Evolutionary conservation across 805 yeast genomes (phyloP).

Genomic region (Candida maltosa): DNA sequence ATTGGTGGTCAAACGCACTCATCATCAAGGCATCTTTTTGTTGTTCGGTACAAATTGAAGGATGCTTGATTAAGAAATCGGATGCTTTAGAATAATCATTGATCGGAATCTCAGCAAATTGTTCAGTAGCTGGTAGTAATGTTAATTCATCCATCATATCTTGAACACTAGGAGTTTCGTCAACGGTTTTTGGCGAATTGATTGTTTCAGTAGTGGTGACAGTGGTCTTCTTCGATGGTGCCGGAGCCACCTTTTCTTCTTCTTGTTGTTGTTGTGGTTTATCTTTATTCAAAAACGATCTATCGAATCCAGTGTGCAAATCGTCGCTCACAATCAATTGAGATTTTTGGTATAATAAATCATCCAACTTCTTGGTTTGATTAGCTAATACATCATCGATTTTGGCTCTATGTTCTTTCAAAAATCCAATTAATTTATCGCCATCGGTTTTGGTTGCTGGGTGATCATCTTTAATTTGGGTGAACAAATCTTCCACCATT

Average conservation of each 20-base stretch:
- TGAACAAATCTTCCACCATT: constrained; percentile 86
- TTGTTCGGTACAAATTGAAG: constrained; percentile 69
- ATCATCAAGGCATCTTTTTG: constrained; percentile 91
- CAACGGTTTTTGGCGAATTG: constrained; percentile 6
- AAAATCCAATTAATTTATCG: constrained; percentile 32
- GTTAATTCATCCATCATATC: constrained; percentile 47
- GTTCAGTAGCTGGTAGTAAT: constrained; percentile 59
- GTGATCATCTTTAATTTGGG: constrained; percentile 68
- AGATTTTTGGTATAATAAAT: constrained; percentile 66
- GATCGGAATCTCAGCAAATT: constrained; percentile 57
- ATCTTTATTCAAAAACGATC: constrained; percentile 72
- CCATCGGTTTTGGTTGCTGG: constrained; percentile 41
- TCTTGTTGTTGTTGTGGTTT: constrained; percentile 20
- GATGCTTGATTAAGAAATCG: constrained; percentile 52
- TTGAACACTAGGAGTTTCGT: constrained; percentile 11
- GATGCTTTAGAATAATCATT: constrained; percentile 49
- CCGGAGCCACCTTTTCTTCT: constrained; percentile 3
- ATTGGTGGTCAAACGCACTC: constrained; percentile 85
- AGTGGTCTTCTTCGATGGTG: constrained; percentile 16
- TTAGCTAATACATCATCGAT: constrained; percentile 63
- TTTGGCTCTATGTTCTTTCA: constrained; percentile 63
- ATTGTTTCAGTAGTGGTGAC: constrained; percentile 27
- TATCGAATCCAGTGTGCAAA: constrained; percentile 87
- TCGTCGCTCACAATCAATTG: constrained; percentile 85
- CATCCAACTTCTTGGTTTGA: constrained; percentile 63